Evolutionary conservation across 2,329 filamentous ascomycete species (phyloP).

Genomic region (Fusarium sp.): DNA sequence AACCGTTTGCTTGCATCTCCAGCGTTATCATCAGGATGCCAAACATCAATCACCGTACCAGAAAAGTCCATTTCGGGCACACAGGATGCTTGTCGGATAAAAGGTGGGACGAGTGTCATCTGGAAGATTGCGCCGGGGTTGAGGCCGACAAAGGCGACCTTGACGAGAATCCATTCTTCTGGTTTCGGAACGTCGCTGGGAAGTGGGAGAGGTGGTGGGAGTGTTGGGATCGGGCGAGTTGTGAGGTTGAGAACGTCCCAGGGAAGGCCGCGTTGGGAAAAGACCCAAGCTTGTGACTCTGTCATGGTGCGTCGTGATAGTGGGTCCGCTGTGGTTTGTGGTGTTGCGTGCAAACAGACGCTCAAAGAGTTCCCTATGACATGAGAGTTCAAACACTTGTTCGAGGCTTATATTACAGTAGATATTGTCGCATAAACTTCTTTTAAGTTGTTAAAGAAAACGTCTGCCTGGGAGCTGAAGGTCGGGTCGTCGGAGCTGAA

Average conservation of each 20-base stretch:
- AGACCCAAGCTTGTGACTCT: conserved; percentile 43
- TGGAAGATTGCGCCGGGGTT: conserved; percentile 55
- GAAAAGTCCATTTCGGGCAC: conserved; percentile 56
- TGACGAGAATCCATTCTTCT: conserved; percentile 52
- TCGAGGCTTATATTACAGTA: neutral
- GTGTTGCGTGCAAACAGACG: neutral
- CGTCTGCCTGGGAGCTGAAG: neutral
- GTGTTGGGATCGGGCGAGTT: conserved; percentile 33
- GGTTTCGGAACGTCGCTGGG: conserved; percentile 41
- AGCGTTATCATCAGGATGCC: conserved; percentile 39
- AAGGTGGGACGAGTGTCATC: conserved; percentile 52
- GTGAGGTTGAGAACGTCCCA: conserved; percentile 42
- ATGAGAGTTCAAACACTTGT: neutral
- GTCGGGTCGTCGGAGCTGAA: neutral
- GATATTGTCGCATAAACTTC: neutral
- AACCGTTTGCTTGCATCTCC: conserved; percentile 33
- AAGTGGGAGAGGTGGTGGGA: conserved; percentile 43
- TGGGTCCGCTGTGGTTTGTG: neutral
- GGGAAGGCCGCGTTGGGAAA: conserved; percentile 43
- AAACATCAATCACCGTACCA: conserved; percentile 51
- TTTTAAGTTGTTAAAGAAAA: neutral
- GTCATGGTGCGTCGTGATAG: conserved; percentile 6
- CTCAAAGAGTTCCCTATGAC: neutral
- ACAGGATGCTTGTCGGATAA: conserved; percentile 47
- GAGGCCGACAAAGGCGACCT: conserved; percentile 54